Evolutionary conservation across 768 basidiomycete species (phyloP), one percentile per base, ranked within the genome.

Genomic region (Antrodiella citrinella): DNA sequence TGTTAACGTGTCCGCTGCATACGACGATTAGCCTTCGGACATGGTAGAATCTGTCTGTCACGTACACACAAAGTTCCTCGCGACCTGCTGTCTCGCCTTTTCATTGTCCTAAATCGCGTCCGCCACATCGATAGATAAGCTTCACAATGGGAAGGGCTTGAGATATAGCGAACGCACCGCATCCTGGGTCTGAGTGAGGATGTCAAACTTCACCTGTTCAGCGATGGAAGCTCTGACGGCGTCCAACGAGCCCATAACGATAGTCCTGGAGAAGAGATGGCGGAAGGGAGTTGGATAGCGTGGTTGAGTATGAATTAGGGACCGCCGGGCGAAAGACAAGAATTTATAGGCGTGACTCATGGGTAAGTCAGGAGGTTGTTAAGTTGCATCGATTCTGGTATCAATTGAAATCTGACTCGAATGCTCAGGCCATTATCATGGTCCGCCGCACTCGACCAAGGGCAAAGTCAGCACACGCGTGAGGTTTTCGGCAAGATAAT

Each of bases 51-150:
- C 41, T 11, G 26, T 64, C 20, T 11, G 26, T 43, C 19, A 65
- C 81, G 64, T 56, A 90, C 88, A 88, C 57, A 86, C 70, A 61
- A 91, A 90, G 18, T 75, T 74, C 45, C 87, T 72, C 13, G 81
- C 70, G 41, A 89, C 75, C 56, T 80, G 74, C 57, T 73, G 72
- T 48, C 74, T 60, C 54, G 76, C 75, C 21, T 66, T 65, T 38
- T 70, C 80, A 69, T 87, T 87, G 44, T 80, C 81, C 48, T 68
- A 54, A 26, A 20, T 35, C 30, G 7, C 7, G 7, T 7, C 30
- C 30, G 30, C 30, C 7, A 7, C 30, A 15, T 35, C 30, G 7
- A 15, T 35, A 35, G 30, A 35, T 35, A 35, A 35, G 30, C 30
- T 35, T 35, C 30, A 35, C 30, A 35, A 15, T 21, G 21, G 35